Base-by-base conservation (phyloP, 306 rosid genomes). In the Mimosa bimucronata region DNA sequence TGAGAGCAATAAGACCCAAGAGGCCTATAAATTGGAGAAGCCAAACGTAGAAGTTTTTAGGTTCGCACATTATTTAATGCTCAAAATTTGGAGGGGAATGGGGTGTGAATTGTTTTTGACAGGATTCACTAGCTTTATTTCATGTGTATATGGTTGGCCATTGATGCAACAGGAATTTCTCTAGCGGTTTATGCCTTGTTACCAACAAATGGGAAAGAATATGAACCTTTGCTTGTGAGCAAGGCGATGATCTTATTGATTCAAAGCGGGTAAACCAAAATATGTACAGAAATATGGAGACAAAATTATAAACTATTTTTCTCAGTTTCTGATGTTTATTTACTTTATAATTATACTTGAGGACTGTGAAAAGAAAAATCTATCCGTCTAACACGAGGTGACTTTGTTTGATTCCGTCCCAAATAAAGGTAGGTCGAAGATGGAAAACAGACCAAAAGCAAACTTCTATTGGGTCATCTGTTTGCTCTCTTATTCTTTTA, bases 1-100 rank as follows among this genome's bases (percentile, higher is more conserved):
- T 60, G 14, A 89, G 19, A 64, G 77, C 86, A 19, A 83, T 65
- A 29, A 85, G 65, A 29, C 90, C 86, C 70, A 85, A 42, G 75
- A 87, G 16, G 41, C 66, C 82, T 28, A 85, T 3, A 16, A 85
- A 2, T 85, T 69, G 66, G 18, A 81, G 10, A 4, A 87, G 41
- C 69, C 81, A 83, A 25, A 69, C 0, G 48, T 68, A 85, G 70
- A 85, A 62, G 50, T 62, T 74, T 78, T 73, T 86, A 26, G 67
- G 16, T 46, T 82, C 78, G 6, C 61, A 67, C 88, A 80, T 82
- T 48, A 15, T 73, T 65, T 26, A 7, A 28, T 21, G 19, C 23
- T 65, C 62, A 55, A 29, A 34, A 1, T 34, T n/a, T 52, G 7
- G 50, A 9, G 15, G 28, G 2, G 3, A 45, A 19, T 34, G 9